Conservation (phyloP, 2,329 filamentous ascomycete genomes). For the Trichothecium sympodiale region DNA sequence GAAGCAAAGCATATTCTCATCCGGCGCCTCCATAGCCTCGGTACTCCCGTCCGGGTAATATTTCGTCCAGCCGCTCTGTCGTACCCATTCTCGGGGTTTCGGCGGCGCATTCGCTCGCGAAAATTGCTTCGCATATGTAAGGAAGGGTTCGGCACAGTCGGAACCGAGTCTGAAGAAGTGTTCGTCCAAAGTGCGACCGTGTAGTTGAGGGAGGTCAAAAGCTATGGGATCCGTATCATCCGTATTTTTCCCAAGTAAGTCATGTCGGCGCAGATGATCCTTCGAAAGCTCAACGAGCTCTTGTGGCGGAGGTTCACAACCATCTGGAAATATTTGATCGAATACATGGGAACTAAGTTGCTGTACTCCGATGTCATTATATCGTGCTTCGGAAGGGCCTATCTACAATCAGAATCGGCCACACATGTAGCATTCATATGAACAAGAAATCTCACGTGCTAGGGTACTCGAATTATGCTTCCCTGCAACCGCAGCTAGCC, state of each 20-base stretch:
- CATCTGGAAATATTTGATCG: constrained; percentile 65
- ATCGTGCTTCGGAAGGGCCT: constrained; percentile 52
- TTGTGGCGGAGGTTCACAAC: constrained; percentile 44
- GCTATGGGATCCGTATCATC: constrained; percentile 65
- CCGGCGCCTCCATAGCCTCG: constrained; percentile 63
- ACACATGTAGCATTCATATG: not conserved
- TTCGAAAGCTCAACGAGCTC: constrained; percentile 70
- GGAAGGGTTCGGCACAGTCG: constrained; percentile 77
- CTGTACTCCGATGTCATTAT: constrained; percentile 90
- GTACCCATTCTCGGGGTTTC: constrained; percentile 61
- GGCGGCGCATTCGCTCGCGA: constrained; percentile 47
- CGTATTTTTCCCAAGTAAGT: constrained; percentile 81
- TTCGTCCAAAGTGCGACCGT: constrained; percentile 74
- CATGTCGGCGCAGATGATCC: constrained; percentile 75
- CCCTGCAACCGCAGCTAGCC: constrained; percentile 27
- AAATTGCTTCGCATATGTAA: constrained; percentile 66
- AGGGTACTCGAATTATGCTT: constrained; percentile 14
- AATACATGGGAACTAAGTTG: constrained; percentile 80
- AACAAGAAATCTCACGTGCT: constrained; percentile 15
- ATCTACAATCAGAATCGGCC: constrained; percentile 5
- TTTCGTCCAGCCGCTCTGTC: constrained; percentile 84
- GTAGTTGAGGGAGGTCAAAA: constrained; percentile 73
- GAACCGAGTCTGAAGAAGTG: constrained; percentile 85
- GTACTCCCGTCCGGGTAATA: constrained; percentile 65
- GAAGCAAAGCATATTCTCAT: constrained; percentile 77